Percentiles rank a stretch among this genome's conserved stretches.
Evolutionary conservation across 306 rosid species (phyloP).

Genomic region (Ammopiptanthus mongolicus): DNA sequence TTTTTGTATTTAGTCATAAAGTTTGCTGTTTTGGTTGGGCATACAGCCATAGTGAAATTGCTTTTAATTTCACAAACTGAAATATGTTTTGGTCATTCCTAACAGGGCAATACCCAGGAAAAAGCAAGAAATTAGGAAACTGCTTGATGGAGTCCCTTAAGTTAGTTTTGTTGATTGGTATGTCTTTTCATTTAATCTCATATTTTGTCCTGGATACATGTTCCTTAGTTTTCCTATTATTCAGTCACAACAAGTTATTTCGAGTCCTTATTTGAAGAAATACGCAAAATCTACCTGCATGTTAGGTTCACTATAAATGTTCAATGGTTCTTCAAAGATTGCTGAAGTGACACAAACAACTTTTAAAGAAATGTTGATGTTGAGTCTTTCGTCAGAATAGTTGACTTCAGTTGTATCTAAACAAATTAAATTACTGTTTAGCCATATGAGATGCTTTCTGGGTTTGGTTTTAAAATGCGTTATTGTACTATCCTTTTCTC

Average conservation of each 20-base stretch:
- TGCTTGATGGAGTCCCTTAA: constrained; percentile 77
- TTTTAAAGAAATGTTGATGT: not conserved
- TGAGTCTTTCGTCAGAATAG: not conserved
- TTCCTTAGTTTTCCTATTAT: constrained; percentile 1
- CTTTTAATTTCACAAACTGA: not conserved
- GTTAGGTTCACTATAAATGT: not conserved
- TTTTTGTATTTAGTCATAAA: not conserved
- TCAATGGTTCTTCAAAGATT: not conserved
- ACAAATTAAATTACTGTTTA: not conserved
- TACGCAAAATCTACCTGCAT: not conserved
- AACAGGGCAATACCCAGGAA: constrained; percentile 68
- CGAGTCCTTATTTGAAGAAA: not conserved
- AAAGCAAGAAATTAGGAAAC: constrained; percentile 55
- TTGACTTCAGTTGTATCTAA: not conserved
- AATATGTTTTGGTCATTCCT: constrained; percentile 18
- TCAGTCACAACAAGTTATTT: constrained; percentile 14
- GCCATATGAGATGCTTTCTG: constrained; percentile 1
- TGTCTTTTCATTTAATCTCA: constrained; percentile 16
- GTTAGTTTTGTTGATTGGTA: constrained; percentile 87
- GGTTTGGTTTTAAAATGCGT: not conserved
- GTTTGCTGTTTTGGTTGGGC: not conserved
- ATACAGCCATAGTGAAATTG: not conserved
- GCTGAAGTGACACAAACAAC: not conserved
- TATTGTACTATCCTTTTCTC: constrained; percentile 1
- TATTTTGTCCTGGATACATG: not conserved